Evolutionary conservation across 148 eudicot genomes (phyloP), one percentile per base, ranked within the genome.

Genomic region (Camellia japonica): DNA sequence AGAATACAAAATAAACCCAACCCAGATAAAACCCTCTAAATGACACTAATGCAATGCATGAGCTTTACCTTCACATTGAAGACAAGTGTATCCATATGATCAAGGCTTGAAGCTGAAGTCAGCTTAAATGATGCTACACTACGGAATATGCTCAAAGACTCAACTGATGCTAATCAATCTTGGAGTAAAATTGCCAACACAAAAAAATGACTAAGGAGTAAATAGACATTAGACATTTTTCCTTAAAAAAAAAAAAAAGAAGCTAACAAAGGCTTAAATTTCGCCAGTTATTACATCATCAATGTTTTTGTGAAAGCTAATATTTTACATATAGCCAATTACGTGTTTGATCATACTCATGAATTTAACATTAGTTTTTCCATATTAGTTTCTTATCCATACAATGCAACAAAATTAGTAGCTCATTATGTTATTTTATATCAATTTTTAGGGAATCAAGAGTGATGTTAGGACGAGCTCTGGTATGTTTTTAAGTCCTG

Each of bases 381-480:
- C 38, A 8, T 18, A 46, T 54, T 58, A 58, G 51, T 68, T 23
- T 44, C 58, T 64, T 47, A 56, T 60, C 51, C 49, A 56, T 19
- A n/a, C 41, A n/a, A 16, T 76, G 38, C 61, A 44, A 19, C 9
- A 8, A 30, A 49, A 19, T 52, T 55, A 43, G 23, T 18, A 23
- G 69, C 49, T 59, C 20, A 51, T 77, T 79, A 79, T 79, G 71
- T 66, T 7, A 76, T 42, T 72, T 4, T 69, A 11, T 68, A 44
- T 42, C 7, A 58, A 23, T 74, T 71, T 80, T 41, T 79, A 95
- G 99, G 97, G 97, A 81, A 85, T 95, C 69, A 89, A 84, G 84
- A 95, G 99, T 83, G 84, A 92, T 74, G 97, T 92, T 46, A 84
- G 99, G 85, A 95, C 99, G 76, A 95, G 99, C 86, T 93, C 99